Percentiles rank a stretch among this genome's conserved stretches.
Conservation (phyloP, 2,329 filamentous ascomycete species). For the Aspergillus sp. region DNA sequence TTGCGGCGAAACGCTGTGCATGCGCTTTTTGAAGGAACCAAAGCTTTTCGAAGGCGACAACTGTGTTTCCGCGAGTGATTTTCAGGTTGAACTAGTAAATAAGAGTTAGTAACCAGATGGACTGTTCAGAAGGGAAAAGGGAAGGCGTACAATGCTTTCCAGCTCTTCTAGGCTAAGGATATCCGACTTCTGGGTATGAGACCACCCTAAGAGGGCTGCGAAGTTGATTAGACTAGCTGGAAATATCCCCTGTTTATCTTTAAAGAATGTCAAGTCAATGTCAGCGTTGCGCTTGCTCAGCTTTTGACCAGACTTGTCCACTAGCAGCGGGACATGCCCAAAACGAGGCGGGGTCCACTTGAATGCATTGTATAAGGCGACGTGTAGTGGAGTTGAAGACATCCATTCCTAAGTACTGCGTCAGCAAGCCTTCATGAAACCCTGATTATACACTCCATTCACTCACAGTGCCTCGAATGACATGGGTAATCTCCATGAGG, state of each 20-base stretch:
- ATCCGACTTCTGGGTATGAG: constrained; percentile 69
- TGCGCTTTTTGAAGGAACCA: constrained; percentile 77
- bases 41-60: constrained; percentile 79
- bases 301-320: constrained; percentile 71
- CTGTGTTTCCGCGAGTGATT: constrained; percentile 89
- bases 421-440: neutral
- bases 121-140: neutral
- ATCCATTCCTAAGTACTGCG: constrained; percentile 77
- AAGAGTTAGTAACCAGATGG: neutral
- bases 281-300: constrained; percentile 83
- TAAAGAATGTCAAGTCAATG: constrained; percentile 63
- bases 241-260: constrained; percentile 62
- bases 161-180: constrained; percentile 73
- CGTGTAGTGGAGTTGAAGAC: constrained; percentile 82
- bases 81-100: constrained; percentile 72
- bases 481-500: constrained; percentile 92
- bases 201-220: constrained; percentile 84
- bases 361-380: constrained; percentile 76
- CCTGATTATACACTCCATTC: neutral
- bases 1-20: constrained; percentile 53
- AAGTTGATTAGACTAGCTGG: constrained; percentile 76
- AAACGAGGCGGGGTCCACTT: constrained; percentile 75
- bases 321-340: constrained; percentile 77
- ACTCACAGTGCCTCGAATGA: constrained; percentile 80
- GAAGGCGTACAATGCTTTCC: constrained; percentile 62